These are phyloP conservation scores for Leucosporidium yakuticum DNA, from an alignment of 768 basidiomycete species.

Conservation along the genomic window DNA sequence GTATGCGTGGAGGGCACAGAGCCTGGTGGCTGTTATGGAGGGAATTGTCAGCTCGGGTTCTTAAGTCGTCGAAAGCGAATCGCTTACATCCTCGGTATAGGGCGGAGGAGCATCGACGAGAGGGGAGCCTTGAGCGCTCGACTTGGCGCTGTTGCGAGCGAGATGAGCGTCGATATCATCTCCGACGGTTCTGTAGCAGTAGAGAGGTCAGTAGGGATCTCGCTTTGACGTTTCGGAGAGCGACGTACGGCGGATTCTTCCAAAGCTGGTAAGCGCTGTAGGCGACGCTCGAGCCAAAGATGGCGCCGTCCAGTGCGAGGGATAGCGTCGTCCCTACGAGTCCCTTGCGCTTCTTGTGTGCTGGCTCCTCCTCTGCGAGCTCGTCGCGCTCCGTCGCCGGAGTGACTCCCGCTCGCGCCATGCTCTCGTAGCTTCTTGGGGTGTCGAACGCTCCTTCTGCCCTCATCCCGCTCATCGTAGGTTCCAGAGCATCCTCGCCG, in stretches of 20 bases:
- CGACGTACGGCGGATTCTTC: background rate
- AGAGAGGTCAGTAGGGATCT: background rate
- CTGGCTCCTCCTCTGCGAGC: background rate
- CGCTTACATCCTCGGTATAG: background rate
- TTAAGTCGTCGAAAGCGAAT: too few species aligned
- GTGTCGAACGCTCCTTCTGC: slow-evolving; percentile 4
- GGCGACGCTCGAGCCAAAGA: background rate
- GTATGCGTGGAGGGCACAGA: background rate
- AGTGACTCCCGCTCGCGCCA: background rate
- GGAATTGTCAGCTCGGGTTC: too few species aligned
- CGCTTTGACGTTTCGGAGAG: background rate
- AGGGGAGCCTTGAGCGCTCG: background rate
- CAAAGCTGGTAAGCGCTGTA: background rate
- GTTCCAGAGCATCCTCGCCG: background rate
- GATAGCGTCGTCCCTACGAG: background rate
- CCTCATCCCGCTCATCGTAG: background rate
- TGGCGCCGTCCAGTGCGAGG: background rate
- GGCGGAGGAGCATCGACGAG: slow-evolving; percentile 1
- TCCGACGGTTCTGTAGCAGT: background rate
- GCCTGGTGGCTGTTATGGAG: background rate
- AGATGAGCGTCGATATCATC: background rate
- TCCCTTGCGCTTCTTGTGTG: slow-evolving; percentile 1
- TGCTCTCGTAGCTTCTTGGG: background rate
- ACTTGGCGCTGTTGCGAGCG: background rate
- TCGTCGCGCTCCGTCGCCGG: background rate